Conservation (phyloP, 805 yeast species). For the Myxozyma udenii region DNA sequence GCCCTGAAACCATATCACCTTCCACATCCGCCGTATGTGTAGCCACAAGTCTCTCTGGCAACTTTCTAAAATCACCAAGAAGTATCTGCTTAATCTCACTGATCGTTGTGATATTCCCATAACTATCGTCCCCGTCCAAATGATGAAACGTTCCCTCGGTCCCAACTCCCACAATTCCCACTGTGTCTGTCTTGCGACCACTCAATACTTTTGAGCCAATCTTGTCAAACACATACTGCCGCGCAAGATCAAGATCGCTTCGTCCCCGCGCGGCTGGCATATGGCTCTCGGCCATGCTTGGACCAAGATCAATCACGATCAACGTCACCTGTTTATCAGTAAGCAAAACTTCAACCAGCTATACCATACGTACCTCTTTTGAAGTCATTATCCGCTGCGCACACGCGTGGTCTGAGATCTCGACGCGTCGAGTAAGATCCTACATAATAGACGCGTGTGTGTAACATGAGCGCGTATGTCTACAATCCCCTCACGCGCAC, state of each 20-base stretch:
- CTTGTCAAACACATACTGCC: slow-evolving; percentile 45
- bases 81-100: slow-evolving; percentile 21
- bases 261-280: slow-evolving; percentile 12
- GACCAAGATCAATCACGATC: slow-evolving; percentile 52
- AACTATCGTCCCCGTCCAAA: slow-evolving; percentile 8
- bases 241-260: slow-evolving; percentile 19
- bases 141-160: slow-evolving; percentile 21
- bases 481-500: no score
- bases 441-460: not conserved
- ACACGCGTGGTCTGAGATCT: not conserved
- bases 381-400: slow-evolving; percentile 25
- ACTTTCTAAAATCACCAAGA: slow-evolving; percentile 8
- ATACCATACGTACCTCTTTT: slow-evolving; percentile 30
- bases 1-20: slow-evolving; percentile 32
- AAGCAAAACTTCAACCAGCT: not conserved
- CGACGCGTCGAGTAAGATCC: not conserved
- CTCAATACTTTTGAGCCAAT: slow-evolving; percentile 34
- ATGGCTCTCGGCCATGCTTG: slow-evolving; percentile 33
- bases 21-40: slow-evolving; percentile 1
- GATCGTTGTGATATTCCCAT: slow-evolving; percentile 19
- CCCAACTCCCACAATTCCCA: slow-evolving; percentile 33
- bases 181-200: slow-evolving; percentile 34
- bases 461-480: no score
- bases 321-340: slow-evolving; percentile 39
- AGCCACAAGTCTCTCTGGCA: slow-evolving; percentile 10